A percentile compares a stretch with the other conserved stretches of the same genome.
Evolutionary conservation across 1,139 yeast genomes (phyloP).

Genomic region (Diutina scorzettiae): DNA sequence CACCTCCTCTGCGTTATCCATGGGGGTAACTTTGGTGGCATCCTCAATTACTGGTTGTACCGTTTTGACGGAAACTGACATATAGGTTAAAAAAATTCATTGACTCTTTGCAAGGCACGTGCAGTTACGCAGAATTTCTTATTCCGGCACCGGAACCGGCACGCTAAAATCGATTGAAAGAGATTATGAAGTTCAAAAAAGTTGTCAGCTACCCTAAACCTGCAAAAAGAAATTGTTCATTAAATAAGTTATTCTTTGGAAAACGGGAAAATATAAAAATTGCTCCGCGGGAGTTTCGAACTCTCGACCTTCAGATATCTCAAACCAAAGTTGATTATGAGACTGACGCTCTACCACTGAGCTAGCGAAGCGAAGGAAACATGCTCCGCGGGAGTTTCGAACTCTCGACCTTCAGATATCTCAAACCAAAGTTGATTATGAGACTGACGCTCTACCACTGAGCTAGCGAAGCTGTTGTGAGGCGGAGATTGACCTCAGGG

Average conservation of each 20-base stretch:
- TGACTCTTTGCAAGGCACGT: too few species aligned
- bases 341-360: conserved; percentile 7
- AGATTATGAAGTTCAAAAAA: background rate
- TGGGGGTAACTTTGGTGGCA: too few species aligned
- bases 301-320: conserved; percentile 6
- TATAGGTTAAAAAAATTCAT: background rate
- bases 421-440: background rate
- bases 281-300: conserved; percentile 7
- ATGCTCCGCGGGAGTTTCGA: conserved; percentile 5
- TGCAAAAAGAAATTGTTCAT: too few species aligned
- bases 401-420: conserved; percentile 3
- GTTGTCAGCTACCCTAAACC: too few species aligned
- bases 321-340: background rate
- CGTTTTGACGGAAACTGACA: background rate
- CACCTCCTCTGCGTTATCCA: conserved; percentile 23
- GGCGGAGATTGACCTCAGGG: too few species aligned
- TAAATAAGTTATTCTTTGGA: too few species aligned
- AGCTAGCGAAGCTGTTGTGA: conserved; percentile 1
- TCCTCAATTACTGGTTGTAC: too few species aligned
- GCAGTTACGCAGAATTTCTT: background rate
- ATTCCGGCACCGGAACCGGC: background rate
- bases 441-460: conserved; percentile 5
- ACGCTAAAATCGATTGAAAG: too few species aligned
- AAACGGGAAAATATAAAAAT: background rate
- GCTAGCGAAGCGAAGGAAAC: conserved; percentile 5